phyloP scores from a whole-genome alignment of 345 rosid genomes.

The Cardamine chenopodiifolia region DNA sequence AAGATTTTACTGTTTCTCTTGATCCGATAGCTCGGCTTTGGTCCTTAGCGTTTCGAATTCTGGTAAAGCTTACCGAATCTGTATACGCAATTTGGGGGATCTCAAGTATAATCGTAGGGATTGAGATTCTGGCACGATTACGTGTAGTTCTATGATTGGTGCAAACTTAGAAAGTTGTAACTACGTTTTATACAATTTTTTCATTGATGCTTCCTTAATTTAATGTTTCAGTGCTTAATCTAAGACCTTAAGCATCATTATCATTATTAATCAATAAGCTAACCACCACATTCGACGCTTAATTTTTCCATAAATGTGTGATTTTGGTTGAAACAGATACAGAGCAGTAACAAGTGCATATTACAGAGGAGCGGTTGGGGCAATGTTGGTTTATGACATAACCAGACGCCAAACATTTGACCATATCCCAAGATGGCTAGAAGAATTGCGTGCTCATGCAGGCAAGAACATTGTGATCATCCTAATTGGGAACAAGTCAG shows the following conservation, averaged over 20 bases:
- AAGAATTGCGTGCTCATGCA: conserved; percentile 78
- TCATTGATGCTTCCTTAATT: neutral
- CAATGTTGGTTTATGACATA: conserved; percentile 78
- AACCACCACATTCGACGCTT: neutral
- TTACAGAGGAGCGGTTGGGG: conserved; percentile 86
- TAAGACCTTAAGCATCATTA: neutral
- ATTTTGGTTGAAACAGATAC: conserved; percentile 48
- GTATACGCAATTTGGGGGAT: neutral
- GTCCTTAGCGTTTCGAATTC: neutral
- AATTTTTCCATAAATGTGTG: neutral
- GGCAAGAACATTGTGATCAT: conserved; percentile 82
- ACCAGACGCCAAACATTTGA: conserved; percentile 78
- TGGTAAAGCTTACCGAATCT: neutral
- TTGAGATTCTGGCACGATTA: neutral
- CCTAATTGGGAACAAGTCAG: conserved; percentile 72
- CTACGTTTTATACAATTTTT: neutral
- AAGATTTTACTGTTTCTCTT: neutral
- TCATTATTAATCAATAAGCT: neutral
- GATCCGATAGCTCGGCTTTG: conserved; percentile 12
- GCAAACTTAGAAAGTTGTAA: neutral
- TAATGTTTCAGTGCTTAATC: conserved; percentile 2
- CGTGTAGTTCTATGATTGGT: neutral
- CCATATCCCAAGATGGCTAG: conserved; percentile 83
- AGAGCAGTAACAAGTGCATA: conserved; percentile 87
- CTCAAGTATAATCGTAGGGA: neutral